These are phyloP conservation scores for Paecilomyces variotii DNA, from an alignment of 2,329 filamentous ascomycete species.

Conservation along the genomic window DNA sequence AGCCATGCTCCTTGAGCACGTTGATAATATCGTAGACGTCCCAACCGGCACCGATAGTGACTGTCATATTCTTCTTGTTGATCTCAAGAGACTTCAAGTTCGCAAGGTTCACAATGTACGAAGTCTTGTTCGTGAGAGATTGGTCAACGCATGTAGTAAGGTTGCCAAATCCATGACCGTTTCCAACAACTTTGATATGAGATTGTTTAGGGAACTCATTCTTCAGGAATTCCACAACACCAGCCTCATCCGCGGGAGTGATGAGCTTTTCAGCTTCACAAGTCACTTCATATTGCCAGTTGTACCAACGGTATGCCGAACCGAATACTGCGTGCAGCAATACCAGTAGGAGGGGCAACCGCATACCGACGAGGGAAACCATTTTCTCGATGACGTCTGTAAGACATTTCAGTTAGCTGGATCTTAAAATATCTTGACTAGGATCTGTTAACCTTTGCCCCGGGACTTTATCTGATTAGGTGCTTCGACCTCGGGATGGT, in stretches of 20 bases:
- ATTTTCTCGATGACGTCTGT: neutral
- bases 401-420: neutral
- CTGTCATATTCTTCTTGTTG: constrained; percentile 9
- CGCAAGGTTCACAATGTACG: constrained; percentile 11
- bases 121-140: constrained; percentile 6
- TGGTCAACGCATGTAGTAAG: constrained; percentile 11
- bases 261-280: constrained; percentile 10
- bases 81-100: constrained; percentile 10
- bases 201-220: constrained; percentile 7
- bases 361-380: neutral
- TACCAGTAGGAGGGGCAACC: constrained; percentile 3
- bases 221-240: constrained; percentile 6
- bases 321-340: constrained; percentile 5
- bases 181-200: constrained; percentile 11
- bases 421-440: neutral
- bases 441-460: neutral
- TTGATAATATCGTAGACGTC: constrained; percentile 11
- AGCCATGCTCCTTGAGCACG: constrained; percentile 8
- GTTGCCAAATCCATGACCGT: constrained; percentile 14
- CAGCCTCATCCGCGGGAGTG: constrained; percentile 7
- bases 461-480: neutral
- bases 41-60: constrained; percentile 15
- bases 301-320: constrained; percentile 10
- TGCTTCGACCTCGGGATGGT: neutral
- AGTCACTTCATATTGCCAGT: constrained; percentile 13